A percentile compares a stretch with the other conserved stretches of the same genome.
Conservation (phyloP, 306 rosid genomes). For the Canavalia ensiformis region DNA sequence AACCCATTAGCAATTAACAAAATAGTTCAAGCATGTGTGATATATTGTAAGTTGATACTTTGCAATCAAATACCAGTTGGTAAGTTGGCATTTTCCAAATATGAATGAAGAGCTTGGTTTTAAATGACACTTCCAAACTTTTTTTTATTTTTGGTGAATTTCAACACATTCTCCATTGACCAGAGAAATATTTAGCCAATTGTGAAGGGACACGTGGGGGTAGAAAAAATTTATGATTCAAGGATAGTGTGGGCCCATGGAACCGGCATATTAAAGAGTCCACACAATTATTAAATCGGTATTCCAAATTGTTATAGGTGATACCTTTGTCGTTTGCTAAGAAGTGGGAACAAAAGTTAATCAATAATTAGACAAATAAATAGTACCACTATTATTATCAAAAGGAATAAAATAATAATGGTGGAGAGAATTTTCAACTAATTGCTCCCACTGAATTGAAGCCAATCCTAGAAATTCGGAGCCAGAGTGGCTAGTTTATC, state of each 20-base stretch:
- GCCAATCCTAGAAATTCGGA: slow-evolving; percentile 42
- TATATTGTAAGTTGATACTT: slow-evolving; percentile 49
- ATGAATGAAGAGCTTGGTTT: slow-evolving; percentile 24
- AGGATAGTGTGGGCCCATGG: not conserved
- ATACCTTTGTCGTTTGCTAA: slow-evolving; percentile 43
- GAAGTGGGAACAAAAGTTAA: slow-evolving; percentile 43
- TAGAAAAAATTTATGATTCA: not conserved
- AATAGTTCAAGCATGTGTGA: slow-evolving; percentile 14
- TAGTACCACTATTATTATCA: slow-evolving; percentile 25
- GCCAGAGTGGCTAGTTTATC: slow-evolving; percentile 35
- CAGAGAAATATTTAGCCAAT: slow-evolving; percentile 34
- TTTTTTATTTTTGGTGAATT: slow-evolving; percentile 35
- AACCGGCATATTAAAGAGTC: slow-evolving; percentile 46
- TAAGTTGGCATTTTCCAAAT: slow-evolving; percentile 44
- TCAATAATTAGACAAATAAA: slow-evolving; percentile 42
- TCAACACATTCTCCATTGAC: slow-evolving; percentile 47
- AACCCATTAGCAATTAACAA: slow-evolving; percentile 13
- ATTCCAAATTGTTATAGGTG: slow-evolving; percentile 25
- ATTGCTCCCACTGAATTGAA: slow-evolving; percentile 36
- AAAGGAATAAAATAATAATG: slow-evolving; percentile 25
- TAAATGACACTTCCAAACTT: not conserved
- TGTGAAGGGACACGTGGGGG: slow-evolving; percentile 25
- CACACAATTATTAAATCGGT: slow-evolving; percentile 35
- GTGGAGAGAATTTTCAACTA: slow-evolving; percentile 18
- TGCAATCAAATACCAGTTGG: slow-evolving; percentile 44